Base-by-base conservation (phyloP, 176 grass and related monocot genomes). In the Melocanna baccifera region DNA sequence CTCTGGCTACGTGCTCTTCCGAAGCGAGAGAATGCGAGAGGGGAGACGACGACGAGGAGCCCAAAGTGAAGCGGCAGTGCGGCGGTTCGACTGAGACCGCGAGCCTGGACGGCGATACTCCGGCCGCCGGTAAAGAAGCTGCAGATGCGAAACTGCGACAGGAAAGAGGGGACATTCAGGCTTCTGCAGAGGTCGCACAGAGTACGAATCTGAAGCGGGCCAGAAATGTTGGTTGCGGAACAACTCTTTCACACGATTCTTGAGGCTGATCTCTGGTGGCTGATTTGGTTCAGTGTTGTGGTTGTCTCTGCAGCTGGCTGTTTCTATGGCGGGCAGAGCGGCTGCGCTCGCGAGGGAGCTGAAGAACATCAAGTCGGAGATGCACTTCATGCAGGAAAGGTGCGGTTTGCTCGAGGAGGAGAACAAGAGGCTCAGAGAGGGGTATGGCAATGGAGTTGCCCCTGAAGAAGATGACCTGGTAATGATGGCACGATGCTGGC, bases 401-500 rank as follows among this genome's bases (percentile, higher is more conserved):
- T 94, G 89, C 79, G 81, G 85, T 67, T 63, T 95, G 70, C 89
- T 98, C 26, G 96, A 98, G 88, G 93, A 92, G 72, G 96, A 98
- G 83, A 98, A 96, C 80, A 92, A 57, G 56, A 88, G 91, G 71
- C 85, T 98, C 67, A 73, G 89, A 28, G 96, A 95, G 32, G 96
- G 88, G 14, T 75, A 77, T 65, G 91, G 93, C 14, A 73, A 75
- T 4, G 96, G 86, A 59, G 83, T 63, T 45, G 42, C 78, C 12
- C 82, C 80, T 26, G 96, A 98, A 72, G 93, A 98, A 87, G 96
- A 98, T 79, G 96, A 98, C n/a, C 73, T 98, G 89, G 93, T 98
- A 95, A 83, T 51, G 9, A 40, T n/a, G 16, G 36, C 25, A 4
- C 39, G 48, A 36, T 9, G 15, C 77, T 57, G 26, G 18, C 43